Base-by-base conservation (phyloP, 495 filamentous ascomycete species). In the Penicillium fimorum region DNA sequence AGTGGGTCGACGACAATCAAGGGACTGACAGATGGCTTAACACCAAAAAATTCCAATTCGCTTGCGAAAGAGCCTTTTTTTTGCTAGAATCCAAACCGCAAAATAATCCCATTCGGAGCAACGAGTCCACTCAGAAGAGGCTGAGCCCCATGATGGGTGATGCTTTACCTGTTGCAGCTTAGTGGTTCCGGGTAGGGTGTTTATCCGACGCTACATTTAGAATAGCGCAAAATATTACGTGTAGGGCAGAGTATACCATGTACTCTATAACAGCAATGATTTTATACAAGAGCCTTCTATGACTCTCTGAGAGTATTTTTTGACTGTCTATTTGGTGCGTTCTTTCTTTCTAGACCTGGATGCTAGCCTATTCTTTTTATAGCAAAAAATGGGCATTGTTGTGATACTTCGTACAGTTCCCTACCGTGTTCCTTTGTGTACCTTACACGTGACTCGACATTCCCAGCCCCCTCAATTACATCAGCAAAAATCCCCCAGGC, bases 121-220 rank as follows among this genome's bases (percentile, higher is more conserved):
- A 60, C 41, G 49, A 62, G 40, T 33, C 48, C 50, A 43, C 42
- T 50, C 61, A 52, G 58, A 58, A 59, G 47, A 60, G 45, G 64
- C 58, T 63, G 62, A 57, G 51, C 56, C 57, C 55, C 58, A 62
- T 70, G 64, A 63, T 72, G 68, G 64, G 62, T 72, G 68, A 72
- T 70, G 63, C 66, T 66, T 72, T 69, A 50, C 69, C 63, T 24
- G 15, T 62, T 63, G 27, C 17, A 53, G 65, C 38, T 46, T 71
- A 67, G 70, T 13, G 32, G 25, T 15, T 12, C 46, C 66, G 70
- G 63, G 65, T 35, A 12, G 30, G 15, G 25, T 15, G 38, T 64
- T 64, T 38, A 58, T 61, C 69, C 64, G 60, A 15, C 7, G 0
- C 53, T 49, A 50, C 37, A 60, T 64, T 5, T 9, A 59, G 67